These are phyloP conservation scores for Eucalyptus marginata DNA, from an alignment of 345 rosid species.

Conservation along the genomic window DNA sequence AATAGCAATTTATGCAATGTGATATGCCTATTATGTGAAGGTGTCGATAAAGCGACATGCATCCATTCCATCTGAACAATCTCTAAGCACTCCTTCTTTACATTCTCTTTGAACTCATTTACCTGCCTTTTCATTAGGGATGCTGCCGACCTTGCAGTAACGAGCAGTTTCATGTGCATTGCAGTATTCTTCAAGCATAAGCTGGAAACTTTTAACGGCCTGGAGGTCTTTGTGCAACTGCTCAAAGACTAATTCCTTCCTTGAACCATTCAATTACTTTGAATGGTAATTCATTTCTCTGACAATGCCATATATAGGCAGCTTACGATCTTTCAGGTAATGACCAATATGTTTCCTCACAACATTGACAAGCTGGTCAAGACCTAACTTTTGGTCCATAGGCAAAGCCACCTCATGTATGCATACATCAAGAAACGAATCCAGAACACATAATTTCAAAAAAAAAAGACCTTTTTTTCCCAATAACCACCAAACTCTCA, in stretches of 20 bases:
- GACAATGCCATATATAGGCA: slow-evolving; percentile 46
- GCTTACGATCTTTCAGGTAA: slow-evolving; percentile 47
- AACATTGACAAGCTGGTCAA: slow-evolving; percentile 66
- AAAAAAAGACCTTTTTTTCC: slow-evolving; percentile 43
- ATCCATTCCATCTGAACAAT: too few species aligned
- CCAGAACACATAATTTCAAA: slow-evolving; percentile 61
- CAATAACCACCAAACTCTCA: slow-evolving; percentile 52
- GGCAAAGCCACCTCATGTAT: slow-evolving; percentile 62
- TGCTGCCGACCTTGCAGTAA: slow-evolving; percentile 66
- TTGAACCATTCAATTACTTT: slow-evolving; percentile 29
- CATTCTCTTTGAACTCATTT: slow-evolving; percentile 58
- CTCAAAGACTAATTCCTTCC: slow-evolving; percentile 21
- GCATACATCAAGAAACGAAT: slow-evolving; percentile 79
- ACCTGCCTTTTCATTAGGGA: slow-evolving; percentile 59
- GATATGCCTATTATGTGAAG: too few species aligned
- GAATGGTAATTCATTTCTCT: slow-evolving; percentile 45
- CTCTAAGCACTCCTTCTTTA: slow-evolving; percentile 27
- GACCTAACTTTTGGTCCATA: slow-evolving; percentile 65
- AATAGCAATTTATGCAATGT: too few species aligned
- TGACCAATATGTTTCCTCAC: slow-evolving; percentile 53
- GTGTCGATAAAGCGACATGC: too few species aligned
- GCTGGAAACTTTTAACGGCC: slow-evolving; percentile 41
- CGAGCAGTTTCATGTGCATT: slow-evolving; percentile 72
- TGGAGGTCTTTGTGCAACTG: slow-evolving; percentile 28
- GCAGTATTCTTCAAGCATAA: slow-evolving; percentile 79